Base-by-base conservation (phyloP, 257 asterid genomes). In the Penstemon newberryi region DNA sequence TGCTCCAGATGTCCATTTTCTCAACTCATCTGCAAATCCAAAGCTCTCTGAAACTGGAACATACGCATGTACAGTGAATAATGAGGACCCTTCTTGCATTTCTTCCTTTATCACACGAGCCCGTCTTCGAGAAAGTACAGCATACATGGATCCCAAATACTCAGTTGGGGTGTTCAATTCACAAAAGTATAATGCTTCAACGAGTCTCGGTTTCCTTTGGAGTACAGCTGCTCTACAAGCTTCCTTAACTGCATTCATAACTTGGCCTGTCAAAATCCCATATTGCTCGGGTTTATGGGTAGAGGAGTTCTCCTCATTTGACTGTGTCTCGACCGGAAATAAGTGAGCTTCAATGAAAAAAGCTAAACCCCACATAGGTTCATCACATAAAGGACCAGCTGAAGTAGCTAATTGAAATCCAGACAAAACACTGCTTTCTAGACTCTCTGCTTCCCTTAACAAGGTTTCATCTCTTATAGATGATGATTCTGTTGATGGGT, bases 291-390 rank as follows among this genome's bases (percentile, higher is more conserved):
- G 70, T 65, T 87, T 95, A 5, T 86, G 92, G 58, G 57, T 43
- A 38, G 79, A 63, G 63, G 66, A 36, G 65, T 81, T 81, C 52
- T 78, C 45, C 7, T 83, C 92, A 19, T 65, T 77, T 56, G 82
- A 52, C 39, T 78, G 85, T 50, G 45, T 77, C 60, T 66, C 79
- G 3, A 67, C 18, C n/a, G 90, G 85, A 66, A 83, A 78, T 62
- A 88, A 38, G 55, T 63, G 70, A 66, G 91, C 94, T 79, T 92
- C 95, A 4, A 92, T 55, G 9, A 75, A 55, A 72, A 92, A 90
- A 0, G 90, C 97, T 78, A 92, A 70, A 56, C 98, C 98, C 98
- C 98, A 92, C 93, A 88, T 80, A 1, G 98, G 97, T 73, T 92
- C 98, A 55, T 92, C 98, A 54, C 98, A 92, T 73, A 92, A 78